Conservation (phyloP, 2,329 filamentous ascomycete genomes). For the Cordyceps militaris region DNA sequence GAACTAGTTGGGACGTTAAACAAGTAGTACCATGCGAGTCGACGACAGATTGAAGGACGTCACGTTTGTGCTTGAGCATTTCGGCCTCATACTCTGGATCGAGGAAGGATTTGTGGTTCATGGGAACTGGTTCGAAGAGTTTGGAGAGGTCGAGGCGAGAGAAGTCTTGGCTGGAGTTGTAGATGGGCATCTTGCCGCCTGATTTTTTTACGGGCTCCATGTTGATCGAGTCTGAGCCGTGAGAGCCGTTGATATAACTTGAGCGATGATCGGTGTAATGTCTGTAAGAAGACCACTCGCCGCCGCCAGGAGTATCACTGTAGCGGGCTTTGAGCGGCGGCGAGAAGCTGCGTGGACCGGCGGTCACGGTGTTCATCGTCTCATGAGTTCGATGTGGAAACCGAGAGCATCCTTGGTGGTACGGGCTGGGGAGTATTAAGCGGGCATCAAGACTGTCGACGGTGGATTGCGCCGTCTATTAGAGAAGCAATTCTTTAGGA, state of each 20-base stretch:
- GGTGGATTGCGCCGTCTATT: background rate
- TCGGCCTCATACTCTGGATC: conserved; percentile 12
- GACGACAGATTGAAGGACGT: conserved; percentile 5
- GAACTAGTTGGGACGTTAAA: background rate
- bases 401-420: conserved; percentile 7
- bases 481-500: too few species aligned
- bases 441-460: background rate
- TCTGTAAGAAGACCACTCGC: background rate
- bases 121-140: conserved; percentile 7
- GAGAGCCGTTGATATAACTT: background rate
- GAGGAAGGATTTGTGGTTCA: conserved; percentile 7
- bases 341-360: conserved; percentile 9
- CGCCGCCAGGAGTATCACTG: background rate
- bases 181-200: background rate
- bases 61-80: conserved; percentile 10
- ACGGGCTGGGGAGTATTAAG: background rate
- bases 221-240: background rate
- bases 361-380: conserved; percentile 5
- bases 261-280: background rate
- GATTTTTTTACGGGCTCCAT: background rate
- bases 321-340: background rate
- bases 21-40: conserved; percentile 7
- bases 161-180: background rate
- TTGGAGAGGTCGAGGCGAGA: background rate
- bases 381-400: background rate